Percentiles rank a stretch among this genome's conserved stretches.
phyloP scores from a whole-genome alignment of 1,284 basidiomycete genomes.

The Marasmius oreades region DNA sequence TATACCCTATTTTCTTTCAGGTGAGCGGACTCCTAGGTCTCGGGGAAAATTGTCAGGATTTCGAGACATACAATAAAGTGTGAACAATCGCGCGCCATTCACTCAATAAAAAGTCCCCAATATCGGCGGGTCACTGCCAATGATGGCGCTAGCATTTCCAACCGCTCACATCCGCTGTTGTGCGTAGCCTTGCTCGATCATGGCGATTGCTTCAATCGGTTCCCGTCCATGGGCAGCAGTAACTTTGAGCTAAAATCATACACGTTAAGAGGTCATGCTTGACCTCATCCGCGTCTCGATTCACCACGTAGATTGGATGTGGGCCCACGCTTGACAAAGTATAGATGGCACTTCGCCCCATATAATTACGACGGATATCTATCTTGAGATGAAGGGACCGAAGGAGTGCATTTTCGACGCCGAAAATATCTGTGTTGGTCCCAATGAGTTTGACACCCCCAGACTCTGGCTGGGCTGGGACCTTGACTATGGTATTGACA shows the following conservation, averaged over 20 bases:
- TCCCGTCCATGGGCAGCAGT: conserved; percentile 30
- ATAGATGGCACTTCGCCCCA: conserved; percentile 16
- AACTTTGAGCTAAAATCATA: conserved; percentile 24
- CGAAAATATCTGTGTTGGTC: conserved; percentile 18
- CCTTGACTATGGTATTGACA: conserved; percentile 20
- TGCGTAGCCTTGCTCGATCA: conserved; percentile 25
- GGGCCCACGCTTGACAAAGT: conserved; percentile 15
- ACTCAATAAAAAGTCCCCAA: conserved; percentile 16
- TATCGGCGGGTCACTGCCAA: conserved; percentile 20
- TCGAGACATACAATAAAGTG: too few species aligned
- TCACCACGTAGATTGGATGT: conserved; percentile 18
- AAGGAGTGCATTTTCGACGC: conserved; percentile 15
- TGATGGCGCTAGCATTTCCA: conserved; percentile 17
- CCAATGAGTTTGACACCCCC: conserved; percentile 14
- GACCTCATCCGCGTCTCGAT: conserved; percentile 13
- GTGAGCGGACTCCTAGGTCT: too few species aligned
- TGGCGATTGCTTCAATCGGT: conserved; percentile 25
- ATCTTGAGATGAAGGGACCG: conserved; percentile 11
- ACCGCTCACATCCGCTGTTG: conserved; percentile 25
- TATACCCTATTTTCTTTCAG: too few species aligned
- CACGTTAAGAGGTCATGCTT: conserved; percentile 18
- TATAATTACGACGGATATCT: conserved; percentile 15
- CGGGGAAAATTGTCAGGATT: too few species aligned
- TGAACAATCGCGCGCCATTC: conserved; percentile 14
- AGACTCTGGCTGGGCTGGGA: conserved; percentile 6